Percentiles rank a stretch among this genome's conserved stretches.
These are phyloP conservation scores for Alternaria rosae DNA, from an alignment of 2,329 filamentous ascomycete species.

Conservation along the genomic window DNA sequence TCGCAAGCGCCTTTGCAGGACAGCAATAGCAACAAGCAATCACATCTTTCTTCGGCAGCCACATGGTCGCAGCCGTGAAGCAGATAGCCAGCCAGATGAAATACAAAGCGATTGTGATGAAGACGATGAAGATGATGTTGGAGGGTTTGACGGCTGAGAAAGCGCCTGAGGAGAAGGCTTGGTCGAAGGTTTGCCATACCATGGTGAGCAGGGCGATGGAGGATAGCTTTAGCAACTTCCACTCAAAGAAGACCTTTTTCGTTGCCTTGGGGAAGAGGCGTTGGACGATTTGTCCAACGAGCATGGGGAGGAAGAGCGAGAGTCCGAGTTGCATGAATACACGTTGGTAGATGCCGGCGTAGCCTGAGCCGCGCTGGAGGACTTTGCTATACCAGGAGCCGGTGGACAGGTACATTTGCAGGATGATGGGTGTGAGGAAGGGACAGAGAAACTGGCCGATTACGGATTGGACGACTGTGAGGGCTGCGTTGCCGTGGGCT, in stretches of 20 bases:
- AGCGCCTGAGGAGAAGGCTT: constrained; percentile 69
- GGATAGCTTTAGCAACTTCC: constrained; percentile 55
- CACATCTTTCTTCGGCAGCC: constrained; percentile 67
- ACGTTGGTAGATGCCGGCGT: constrained; percentile 68
- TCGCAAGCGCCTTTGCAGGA: constrained; percentile 74
- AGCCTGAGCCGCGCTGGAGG: constrained; percentile 61
- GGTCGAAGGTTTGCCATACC: constrained; percentile 72
- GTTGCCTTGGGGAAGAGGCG: constrained; percentile 63
- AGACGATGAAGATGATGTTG: constrained; percentile 71
- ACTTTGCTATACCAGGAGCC: constrained; percentile 62
- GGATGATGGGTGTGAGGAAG: constrained; percentile 70
- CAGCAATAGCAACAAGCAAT: constrained; percentile 77
- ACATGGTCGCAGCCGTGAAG: constrained; percentile 61
- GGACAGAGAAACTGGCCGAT: constrained; percentile 74
- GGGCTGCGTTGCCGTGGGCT: constrained; percentile 66
- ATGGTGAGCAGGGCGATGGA: constrained; percentile 58
- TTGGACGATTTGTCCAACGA: constrained; percentile 67
- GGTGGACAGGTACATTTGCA: constrained; percentile 66
- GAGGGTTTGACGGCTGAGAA: constrained; percentile 65
- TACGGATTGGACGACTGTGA: constrained; percentile 67
- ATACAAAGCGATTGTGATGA: constrained; percentile 72
- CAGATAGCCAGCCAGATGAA: constrained; percentile 69
- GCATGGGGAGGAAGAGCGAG: constrained; percentile 70
- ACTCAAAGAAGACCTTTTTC: constrained; percentile 61
- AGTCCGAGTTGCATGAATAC: constrained; percentile 74